Base-by-base conservation (phyloP, 208 protist genomes). In the Strigomonas culicis region DNA sequence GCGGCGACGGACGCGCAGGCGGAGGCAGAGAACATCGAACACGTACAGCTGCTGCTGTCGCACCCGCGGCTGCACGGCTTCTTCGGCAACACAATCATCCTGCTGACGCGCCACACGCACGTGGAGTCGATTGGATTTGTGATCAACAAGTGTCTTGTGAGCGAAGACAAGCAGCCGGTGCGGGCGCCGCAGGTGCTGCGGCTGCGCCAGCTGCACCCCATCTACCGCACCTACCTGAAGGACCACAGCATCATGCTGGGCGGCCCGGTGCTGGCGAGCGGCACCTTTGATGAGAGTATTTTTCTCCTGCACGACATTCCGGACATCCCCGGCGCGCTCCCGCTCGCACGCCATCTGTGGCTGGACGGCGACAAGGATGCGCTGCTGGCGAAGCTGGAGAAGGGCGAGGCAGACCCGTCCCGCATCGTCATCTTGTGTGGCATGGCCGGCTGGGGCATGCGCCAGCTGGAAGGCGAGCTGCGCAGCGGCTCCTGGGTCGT, bases 401-500 rank as follows among this genome's bases (percentile, higher is more conserved):
- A 72, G 10, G 71, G 70, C 28, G 79, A 74, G 55, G 87, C 77
- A 8, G 60, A 66, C 19, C 63, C 82, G 44, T 70, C 75, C 11
- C 82, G 92, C 65, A 80, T 95, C 59, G 63, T 90, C 11, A 73
- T 95, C 22, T 44, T 95, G 4, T 87, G 82, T 44, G 89, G 89
- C 25, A 88, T 88, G 72, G 77, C 82, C 28, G 86, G 86, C 31
- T 95, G 89, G 89, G 84, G 86, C 22, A 46, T 41, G 2, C 65
- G 82, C 15, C 86, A 93, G 64, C 84, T 95, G 27, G 72, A 80
- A 55, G 89, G 86, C 31, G 89, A 95, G 75, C 39, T 92, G 22
- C 39, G 62, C n/a, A 55, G 72, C 30, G 86, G 86, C 49, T 82
- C 80, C 53, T 95, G 86, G 84, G 58, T 95, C 11, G 78, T 87